A percentile compares a stretch with the other conserved stretches of the same genome.
These are phyloP conservation scores for Prunella vulgaris DNA, from an alignment of 257 asterid genomes.

Conservation along the genomic window DNA sequence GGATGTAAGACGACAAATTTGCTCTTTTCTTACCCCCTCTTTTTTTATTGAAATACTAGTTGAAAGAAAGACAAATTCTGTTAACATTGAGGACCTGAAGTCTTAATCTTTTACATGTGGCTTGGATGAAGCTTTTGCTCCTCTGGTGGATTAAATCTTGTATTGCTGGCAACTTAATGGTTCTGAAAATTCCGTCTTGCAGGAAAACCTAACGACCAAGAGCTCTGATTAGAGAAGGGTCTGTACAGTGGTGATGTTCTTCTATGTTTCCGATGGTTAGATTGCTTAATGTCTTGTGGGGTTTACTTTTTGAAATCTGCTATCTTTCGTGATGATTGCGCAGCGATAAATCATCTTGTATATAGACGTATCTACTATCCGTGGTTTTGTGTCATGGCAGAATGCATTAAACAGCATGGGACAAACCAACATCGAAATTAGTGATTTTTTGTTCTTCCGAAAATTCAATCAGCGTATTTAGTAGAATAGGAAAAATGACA, in stretches of 20 bases:
- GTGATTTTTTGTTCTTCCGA: background rate
- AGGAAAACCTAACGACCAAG: slow-evolving; percentile 31
- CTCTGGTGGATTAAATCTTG: background rate
- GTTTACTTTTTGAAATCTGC: background rate
- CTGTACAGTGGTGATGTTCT: background rate
- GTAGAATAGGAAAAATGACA: background rate
- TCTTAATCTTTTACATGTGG: background rate
- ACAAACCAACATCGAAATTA: background rate
- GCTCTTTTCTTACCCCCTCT: background rate
- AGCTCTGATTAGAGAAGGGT: slow-evolving; percentile 23
- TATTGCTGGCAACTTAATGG: background rate
- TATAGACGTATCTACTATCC: background rate
- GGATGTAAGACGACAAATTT: background rate
- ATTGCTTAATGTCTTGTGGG: background rate
- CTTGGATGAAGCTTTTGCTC: no score
- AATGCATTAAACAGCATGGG: background rate
- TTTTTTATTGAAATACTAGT: background rate
- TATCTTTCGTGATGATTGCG: background rate
- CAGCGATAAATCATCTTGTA: slow-evolving; percentile 6
- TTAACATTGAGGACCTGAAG: background rate
- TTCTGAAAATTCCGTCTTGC: slow-evolving; percentile 5
- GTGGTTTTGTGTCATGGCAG: slow-evolving; percentile 18
- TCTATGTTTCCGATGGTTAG: background rate
- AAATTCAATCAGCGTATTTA: background rate
- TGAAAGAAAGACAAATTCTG: background rate